Conservation (phyloP, 257 asterid genomes). For the Nicotiana tomentosiformis region DNA sequence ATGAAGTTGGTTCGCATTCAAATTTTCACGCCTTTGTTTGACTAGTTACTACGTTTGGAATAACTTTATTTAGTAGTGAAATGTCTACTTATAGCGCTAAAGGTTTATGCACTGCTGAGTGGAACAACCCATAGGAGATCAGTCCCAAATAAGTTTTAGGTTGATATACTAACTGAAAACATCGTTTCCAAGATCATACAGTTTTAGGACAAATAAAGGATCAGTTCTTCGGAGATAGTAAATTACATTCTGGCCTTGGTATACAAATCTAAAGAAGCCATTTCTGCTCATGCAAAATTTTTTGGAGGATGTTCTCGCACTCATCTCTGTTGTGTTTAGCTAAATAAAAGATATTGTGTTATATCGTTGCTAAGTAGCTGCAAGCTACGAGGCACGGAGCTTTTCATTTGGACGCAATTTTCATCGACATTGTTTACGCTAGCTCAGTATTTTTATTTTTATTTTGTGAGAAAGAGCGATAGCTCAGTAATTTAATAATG, state of each 20-base stretch:
- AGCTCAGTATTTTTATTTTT: neutral
- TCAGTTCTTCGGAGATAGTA: neutral
- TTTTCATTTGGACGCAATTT: constrained; percentile 2
- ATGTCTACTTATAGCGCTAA: neutral
- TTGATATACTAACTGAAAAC: neutral
- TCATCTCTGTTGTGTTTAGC: neutral
- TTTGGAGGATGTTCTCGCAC: neutral
- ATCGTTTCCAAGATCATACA: neutral
- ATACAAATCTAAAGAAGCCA: neutral
- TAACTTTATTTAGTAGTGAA: neutral
- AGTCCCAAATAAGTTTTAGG: neutral
- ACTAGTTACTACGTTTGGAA: neutral
- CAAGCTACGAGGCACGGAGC: neutral
- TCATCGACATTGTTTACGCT: neutral
- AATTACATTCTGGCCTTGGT: neutral
- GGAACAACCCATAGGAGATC: neutral
- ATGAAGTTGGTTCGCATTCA: constrained; percentile 4
- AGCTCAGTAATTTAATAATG: neutral
- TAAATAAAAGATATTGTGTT: neutral
- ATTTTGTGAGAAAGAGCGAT: neutral
- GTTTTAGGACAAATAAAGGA: constrained; percentile 1
- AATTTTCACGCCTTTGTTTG: neutral
- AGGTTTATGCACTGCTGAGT: neutral
- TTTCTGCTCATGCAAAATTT: neutral
- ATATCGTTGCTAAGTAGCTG: neutral